Evolutionary conservation across 495 filamentous ascomycete genomes (phyloP).

Genomic region (Margaritispora aquatica): DNA sequence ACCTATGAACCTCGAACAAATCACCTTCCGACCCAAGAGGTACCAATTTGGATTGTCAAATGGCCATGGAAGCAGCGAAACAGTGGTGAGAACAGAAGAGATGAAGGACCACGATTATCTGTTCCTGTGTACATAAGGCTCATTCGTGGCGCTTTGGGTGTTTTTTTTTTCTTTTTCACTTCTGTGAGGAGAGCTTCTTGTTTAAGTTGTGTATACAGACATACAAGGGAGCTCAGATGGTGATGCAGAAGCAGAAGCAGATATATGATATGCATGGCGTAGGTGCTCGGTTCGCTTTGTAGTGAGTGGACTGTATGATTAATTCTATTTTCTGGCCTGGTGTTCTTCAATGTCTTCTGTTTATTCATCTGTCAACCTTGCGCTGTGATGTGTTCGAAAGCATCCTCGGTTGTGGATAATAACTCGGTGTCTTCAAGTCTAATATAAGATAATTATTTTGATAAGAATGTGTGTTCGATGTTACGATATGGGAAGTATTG

Average conservation of each 20-base stretch:
- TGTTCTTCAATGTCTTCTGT: not conserved
- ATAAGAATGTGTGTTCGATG: no score
- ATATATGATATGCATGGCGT: not conserved
- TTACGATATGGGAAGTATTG: no score
- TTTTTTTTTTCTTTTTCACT: not conserved
- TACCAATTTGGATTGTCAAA: no score
- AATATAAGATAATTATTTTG: no score
- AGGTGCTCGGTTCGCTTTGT: not conserved
- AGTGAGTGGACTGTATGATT: not conserved
- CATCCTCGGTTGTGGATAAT: no score
- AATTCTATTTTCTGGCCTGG: not conserved
- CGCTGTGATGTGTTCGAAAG: not conserved
- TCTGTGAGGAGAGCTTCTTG: not conserved
- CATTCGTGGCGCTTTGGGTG: conserved; percentile 22
- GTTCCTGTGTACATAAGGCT: conserved; percentile 22
- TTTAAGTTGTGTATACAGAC: not conserved
- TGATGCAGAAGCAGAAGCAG: no score
- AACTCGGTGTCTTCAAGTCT: no score
- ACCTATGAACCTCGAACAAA: not conserved
- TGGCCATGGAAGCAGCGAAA: not conserved
- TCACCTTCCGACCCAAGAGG: no score
- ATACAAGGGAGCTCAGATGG: not conserved
- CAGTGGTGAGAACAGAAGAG: no score
- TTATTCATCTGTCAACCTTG: no score
- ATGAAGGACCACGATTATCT: not conserved